Base-by-base conservation (phyloP, 2,329 filamentous ascomycete genomes). In the Penicillium sp. region DNA sequence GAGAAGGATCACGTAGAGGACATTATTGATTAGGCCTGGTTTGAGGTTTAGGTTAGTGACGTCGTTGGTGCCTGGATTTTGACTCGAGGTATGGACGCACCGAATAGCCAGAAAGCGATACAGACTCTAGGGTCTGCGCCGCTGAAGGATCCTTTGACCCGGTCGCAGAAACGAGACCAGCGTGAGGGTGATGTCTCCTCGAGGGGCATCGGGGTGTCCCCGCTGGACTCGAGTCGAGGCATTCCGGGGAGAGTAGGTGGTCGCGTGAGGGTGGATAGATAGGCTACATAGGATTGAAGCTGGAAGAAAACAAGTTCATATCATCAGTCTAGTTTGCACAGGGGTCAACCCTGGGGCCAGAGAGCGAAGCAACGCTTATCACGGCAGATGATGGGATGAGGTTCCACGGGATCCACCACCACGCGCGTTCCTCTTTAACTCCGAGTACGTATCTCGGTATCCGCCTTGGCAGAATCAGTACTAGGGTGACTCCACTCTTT, bases 1-100 rank as follows among this genome's bases (percentile, higher is more conserved):
- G 69, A 99, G 89, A 72, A 98, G 95, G 74, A 98, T 91, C 55
- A 98, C 93, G 77, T 97, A 98, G 77, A 97, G 89, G 66, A 98
- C 91, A 78, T 98, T 98, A 77, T 99, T 98, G 73, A 98, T 95
- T 19, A 95, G 80, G 52, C 91, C 91, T 93, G 69, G 2, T 25
- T 26, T 14, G 9, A 23, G 21, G 26, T 8, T 35, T 25, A 26
- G 19, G 21, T 51, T 42, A 51, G 46, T 48, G 23, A 43, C 33
- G 23, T n/a, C 43, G 43, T 45, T 16, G 7, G 19, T 47, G 10
- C 10, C 13, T n/a, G 25, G 25, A 0, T n/a, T 26, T 26, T 47
- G 11, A 19, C 29, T 21, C 16, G 14, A 13, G n/a, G 11, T 19
- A 4, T 21, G 29, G 42, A 59, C 58, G 29, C 80, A 97, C 93